Base-by-base conservation (phyloP, 441 rosid genomes). In the Populus hybrid region DNA sequence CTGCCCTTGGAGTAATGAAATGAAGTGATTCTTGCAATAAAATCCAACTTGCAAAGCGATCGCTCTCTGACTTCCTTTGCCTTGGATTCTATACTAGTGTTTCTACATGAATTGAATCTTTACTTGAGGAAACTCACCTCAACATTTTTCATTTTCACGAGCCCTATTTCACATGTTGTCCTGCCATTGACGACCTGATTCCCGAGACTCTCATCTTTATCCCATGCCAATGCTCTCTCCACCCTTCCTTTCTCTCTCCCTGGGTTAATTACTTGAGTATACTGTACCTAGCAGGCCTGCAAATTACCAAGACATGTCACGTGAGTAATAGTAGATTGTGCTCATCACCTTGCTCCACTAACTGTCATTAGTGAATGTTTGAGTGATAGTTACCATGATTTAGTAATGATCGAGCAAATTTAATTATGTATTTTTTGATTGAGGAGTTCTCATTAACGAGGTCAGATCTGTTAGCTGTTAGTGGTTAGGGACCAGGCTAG, bases 131-230 rank as follows among this genome's bases (percentile, higher is more conserved):
- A 4, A 75, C 50, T 79, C 88, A 86, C 88, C 92, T 89, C 87
- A 72, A 79, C 89, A 86, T 81, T 88, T 83, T 74, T 64, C 50
- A 82, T 18, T 69, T 77, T 86, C 89, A 86, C 90, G 87, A 84
- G 89, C 82, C 69, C 64, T 21, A 33, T 72, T 81, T 84, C 87
- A 84, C 87, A 80, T 81, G 86, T 74, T 70, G 73, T 78, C 70
- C 79, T 79, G 80, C 76, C 75, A 74, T 71, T 74, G 73, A 64
- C 78, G 76, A 79, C 90, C 85, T 88, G 91, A 88, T 83, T 81
- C 93, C 80, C 88, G 87, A 82, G 90, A 56, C 69, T 50, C 59
- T 21, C 91, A 88, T 82, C 83, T 83, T 82, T 78, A 80, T 87
- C 87, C 84, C 91, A 86, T 85, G 82, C 71, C 72, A 16, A 5